These are phyloP conservation scores for Irpex sp. DNA, from an alignment of 1,284 basidiomycete species.

Conservation along the genomic window DNA sequence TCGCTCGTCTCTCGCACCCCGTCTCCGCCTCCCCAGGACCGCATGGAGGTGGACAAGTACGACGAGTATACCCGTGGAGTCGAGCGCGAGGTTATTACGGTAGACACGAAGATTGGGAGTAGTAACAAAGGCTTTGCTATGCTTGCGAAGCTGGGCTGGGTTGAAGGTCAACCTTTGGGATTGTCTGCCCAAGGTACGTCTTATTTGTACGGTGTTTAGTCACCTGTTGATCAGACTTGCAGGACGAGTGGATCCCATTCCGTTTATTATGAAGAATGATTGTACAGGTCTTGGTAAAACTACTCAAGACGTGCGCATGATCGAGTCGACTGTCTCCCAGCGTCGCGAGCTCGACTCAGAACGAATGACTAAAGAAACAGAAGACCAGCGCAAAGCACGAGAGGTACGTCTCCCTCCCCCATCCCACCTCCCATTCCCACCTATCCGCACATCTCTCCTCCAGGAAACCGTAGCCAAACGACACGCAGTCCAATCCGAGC, in stretches of 20 bases:
- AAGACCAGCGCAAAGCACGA: conserved; percentile 65
- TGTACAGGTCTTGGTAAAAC: conserved; percentile 74
- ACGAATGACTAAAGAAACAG: conserved; percentile 71
- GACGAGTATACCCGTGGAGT: conserved; percentile 57
- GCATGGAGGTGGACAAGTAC: conserved; percentile 64
- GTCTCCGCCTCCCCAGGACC: conserved; percentile 44
- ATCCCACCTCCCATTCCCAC: conserved; percentile 1
- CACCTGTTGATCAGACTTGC: neutral
- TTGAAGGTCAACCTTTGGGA: conserved; percentile 72
- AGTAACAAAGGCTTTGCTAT: conserved; percentile 77
- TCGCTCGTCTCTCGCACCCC: conserved; percentile 72
- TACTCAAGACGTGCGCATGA: conserved; percentile 73
- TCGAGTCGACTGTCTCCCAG: conserved; percentile 78
- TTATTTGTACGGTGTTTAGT: conserved; percentile 1
- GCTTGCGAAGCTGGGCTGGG: conserved; percentile 78
- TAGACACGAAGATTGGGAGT: conserved; percentile 73
- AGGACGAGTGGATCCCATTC: conserved; percentile 80
- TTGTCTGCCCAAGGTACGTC: conserved; percentile 66
- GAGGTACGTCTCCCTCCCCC: conserved; percentile 43
- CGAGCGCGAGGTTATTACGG: conserved; percentile 59
- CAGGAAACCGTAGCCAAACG: conserved; percentile 68
- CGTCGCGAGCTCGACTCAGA: conserved; percentile 76
- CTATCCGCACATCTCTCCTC: conserved; percentile 5
- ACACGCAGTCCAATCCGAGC: conserved; percentile 61
- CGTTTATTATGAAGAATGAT: conserved; percentile 75